These are phyloP conservation scores for Piromyces sp. DNA, from an alignment of 192 early-diverging fungal species.

Conservation along the genomic window DNA sequence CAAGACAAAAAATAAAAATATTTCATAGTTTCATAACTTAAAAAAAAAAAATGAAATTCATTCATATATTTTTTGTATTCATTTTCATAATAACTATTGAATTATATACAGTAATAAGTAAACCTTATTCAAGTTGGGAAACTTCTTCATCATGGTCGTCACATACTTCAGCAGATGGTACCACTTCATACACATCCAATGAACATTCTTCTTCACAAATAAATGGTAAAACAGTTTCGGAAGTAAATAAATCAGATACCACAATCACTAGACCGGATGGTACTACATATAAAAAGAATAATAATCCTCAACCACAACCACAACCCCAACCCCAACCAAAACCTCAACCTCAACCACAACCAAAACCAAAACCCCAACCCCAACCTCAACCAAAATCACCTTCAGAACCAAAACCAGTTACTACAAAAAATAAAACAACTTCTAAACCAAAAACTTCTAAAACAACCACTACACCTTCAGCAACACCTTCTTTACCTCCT, in stretches of 20 bases:
- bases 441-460: not conserved
- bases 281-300: not conserved
- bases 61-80: too few species aligned
- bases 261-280: not conserved
- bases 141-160: not conserved
- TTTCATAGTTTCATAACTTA: too few species aligned
- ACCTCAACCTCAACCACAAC: not conserved
- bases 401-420: too few species aligned
- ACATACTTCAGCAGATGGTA: not conserved
- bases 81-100: not conserved
- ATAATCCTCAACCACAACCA: not conserved
- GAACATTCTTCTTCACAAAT: not conserved
- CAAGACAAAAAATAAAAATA: too few species aligned
- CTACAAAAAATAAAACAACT: too few species aligned
- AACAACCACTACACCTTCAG: not conserved
- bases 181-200: not conserved
- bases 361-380: not conserved
- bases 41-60: too few species aligned
- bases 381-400: not conserved
- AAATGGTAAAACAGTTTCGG: not conserved
- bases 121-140: not conserved
- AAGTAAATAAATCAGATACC: not conserved
- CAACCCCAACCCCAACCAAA: not conserved
- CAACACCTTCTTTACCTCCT: not conserved
- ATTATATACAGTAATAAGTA: not conserved